A percentile compares a stretch with the other conserved stretches of the same genome.
These are phyloP conservation scores for Ramaria rubella DNA, from an alignment of 768 basidiomycete species.

Conservation along the genomic window DNA sequence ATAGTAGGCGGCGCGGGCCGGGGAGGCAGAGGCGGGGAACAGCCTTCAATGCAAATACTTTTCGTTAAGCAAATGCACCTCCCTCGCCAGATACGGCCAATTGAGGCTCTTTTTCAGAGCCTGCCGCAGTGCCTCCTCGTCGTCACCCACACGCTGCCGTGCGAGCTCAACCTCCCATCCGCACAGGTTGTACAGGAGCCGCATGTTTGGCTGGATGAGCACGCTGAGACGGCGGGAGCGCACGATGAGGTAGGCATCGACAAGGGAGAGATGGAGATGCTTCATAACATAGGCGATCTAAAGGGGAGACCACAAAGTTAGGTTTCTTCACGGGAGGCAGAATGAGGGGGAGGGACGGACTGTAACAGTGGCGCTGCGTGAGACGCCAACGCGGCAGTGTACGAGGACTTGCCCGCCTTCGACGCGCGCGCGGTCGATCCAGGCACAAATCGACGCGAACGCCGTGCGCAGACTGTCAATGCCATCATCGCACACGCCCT, in stretches of 20 bases:
- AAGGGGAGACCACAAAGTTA: background rate
- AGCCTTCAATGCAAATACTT: slow-evolving; percentile 65
- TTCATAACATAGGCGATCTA: slow-evolving; percentile 98
- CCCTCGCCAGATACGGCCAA: slow-evolving; percentile 81
- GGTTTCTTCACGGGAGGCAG: background rate
- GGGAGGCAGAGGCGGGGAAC: background rate
- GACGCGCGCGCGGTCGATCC: slow-evolving; percentile 82
- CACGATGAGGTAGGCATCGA: slow-evolving; percentile 91
- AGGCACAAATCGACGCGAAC: slow-evolving; percentile 81
- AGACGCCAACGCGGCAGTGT: slow-evolving; percentile 99
- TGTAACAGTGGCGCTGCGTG: slow-evolving; percentile 87
- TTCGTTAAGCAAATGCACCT: slow-evolving; percentile 81
- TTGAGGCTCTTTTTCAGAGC: slow-evolving; percentile 56
- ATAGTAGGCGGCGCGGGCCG: background rate
- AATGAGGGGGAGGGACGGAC: slow-evolving; percentile 35
- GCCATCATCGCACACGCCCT: slow-evolving; percentile 89
- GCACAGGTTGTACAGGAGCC: slow-evolving; percentile 89
- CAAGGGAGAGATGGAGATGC: slow-evolving; percentile 73
- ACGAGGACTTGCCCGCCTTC: slow-evolving; percentile 89
- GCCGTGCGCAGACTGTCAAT: slow-evolving; percentile 91
- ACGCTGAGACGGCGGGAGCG: slow-evolving; percentile 85
- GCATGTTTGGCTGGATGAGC: slow-evolving; percentile 92
- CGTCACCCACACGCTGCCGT: background rate
- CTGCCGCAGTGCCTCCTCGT: slow-evolving; percentile 5
- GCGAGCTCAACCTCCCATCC: slow-evolving; percentile 95